Evolutionary conservation across 352 stramenopile species (phyloP).

Genomic region (Phytophthora ramorum): DNA sequence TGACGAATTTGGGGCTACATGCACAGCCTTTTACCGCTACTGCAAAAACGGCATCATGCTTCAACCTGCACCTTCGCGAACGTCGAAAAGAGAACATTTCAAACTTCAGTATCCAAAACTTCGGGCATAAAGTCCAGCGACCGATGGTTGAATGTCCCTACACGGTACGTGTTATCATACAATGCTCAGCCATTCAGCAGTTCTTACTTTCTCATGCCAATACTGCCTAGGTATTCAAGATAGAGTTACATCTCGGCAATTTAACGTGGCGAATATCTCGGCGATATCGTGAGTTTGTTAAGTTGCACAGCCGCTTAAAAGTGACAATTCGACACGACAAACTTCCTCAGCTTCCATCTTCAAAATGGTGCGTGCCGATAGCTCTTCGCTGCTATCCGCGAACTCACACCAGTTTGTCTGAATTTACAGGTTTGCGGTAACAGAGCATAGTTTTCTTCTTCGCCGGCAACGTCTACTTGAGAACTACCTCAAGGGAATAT

Average conservation of each 20-base stretch:
- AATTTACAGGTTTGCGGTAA: constrained; percentile 33
- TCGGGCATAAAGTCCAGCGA: constrained; percentile 42
- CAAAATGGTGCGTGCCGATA: constrained; percentile 42
- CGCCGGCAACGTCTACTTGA: constrained; percentile 45
- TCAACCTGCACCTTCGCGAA: constrained; percentile 9
- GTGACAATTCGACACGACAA: neutral
- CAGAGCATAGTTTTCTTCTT: constrained; percentile 52
- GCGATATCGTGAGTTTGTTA: constrained; percentile 56
- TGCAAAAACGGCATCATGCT: constrained; percentile 3
- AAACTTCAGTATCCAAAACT: constrained; percentile 38
- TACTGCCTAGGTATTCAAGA: constrained; percentile 46
- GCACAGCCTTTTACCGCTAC: neutral
- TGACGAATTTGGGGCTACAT: neutral
- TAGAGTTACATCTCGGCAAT: constrained; percentile 46
- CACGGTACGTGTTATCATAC: constrained; percentile 23
- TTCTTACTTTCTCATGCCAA: neutral
- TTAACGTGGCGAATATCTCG: constrained; percentile 53
- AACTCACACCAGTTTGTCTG: neutral
- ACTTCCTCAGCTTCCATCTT: constrained; percentile 46
- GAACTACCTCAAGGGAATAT: constrained; percentile 53
- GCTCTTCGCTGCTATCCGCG: neutral
- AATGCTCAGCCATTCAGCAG: neutral
- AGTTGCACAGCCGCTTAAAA: constrained; percentile 40
- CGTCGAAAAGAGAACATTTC: neutral
- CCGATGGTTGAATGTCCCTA: constrained; percentile 52